Percentiles rank a stretch among this genome's conserved stretches.
phyloP scores from a whole-genome alignment of 2,329 filamentous ascomycete species.

The Chrysoporthe cubensis region DNA sequence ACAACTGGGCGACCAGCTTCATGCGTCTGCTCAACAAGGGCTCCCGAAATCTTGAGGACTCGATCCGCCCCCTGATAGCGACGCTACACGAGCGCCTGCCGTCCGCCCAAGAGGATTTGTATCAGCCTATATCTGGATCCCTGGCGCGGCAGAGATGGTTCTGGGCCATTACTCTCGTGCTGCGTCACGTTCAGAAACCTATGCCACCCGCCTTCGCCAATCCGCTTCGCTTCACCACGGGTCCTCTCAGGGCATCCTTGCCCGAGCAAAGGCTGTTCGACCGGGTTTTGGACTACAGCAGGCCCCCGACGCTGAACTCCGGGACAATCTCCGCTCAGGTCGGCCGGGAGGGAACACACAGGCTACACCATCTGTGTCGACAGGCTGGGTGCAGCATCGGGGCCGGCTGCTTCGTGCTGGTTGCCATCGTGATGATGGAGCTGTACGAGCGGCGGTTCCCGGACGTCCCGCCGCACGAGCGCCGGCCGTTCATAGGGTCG shows the following conservation, averaged over 20 bases:
- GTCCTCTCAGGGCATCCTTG: slow-evolving; percentile 17
- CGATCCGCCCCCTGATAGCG: slow-evolving; percentile 26
- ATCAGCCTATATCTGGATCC: slow-evolving; percentile 29
- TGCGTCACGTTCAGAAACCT: slow-evolving; percentile 33
- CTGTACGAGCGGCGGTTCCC: slow-evolving; percentile 31
- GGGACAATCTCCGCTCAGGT: slow-evolving; percentile 26
- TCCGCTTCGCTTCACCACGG: slow-evolving; percentile 30
- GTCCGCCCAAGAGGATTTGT: slow-evolving; percentile 33
- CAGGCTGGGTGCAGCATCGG: slow-evolving; percentile 33
- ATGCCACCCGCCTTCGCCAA: slow-evolving; percentile 32
- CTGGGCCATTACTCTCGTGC: slow-evolving; percentile 34
- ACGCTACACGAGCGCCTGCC: slow-evolving; percentile 31
- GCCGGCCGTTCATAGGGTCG: slow-evolving; percentile 22
- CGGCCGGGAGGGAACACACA: slow-evolving; percentile 24
- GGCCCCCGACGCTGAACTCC: slow-evolving; percentile 32
- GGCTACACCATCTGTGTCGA: slow-evolving; percentile 32
- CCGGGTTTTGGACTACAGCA: slow-evolving; percentile 31
- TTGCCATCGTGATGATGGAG: slow-evolving; percentile 35
- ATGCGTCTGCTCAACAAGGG: slow-evolving; percentile 31
- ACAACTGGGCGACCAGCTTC: slow-evolving; percentile 31
- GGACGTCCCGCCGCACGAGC: slow-evolving; percentile 11
- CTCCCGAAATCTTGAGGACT: slow-evolving; percentile 24
- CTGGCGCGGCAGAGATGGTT: slow-evolving; percentile 33
- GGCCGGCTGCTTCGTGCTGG: slow-evolving; percentile 32
- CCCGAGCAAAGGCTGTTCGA: slow-evolving; percentile 29